Percentiles rank a stretch among this genome's conserved stretches.
These are phyloP conservation scores for Colletotrichum sublineola DNA, from an alignment of 2,329 filamentous ascomycete species.

Conservation along the genomic window DNA sequence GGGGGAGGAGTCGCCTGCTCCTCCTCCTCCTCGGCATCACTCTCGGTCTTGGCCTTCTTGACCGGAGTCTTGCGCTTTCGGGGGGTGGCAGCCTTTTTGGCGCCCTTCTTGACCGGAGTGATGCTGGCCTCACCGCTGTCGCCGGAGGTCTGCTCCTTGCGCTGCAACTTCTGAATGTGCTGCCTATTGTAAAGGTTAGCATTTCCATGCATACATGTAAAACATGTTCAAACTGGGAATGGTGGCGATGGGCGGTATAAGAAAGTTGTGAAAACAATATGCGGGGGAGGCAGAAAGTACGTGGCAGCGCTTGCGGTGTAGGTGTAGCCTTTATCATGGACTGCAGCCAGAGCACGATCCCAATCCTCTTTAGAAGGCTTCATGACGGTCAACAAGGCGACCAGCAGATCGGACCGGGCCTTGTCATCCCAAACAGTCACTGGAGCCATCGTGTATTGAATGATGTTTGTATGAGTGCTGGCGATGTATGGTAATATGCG, in stretches of 20 bases:
- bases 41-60: constrained; percentile 45
- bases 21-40: constrained; percentile 46
- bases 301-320: constrained; percentile 57
- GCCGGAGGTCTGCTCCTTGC: constrained; percentile 48
- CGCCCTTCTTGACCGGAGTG: constrained; percentile 38
- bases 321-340: constrained; percentile 53
- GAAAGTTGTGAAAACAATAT: constrained; percentile 10
- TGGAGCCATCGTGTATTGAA: constrained; percentile 24
- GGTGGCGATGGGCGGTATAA: not conserved
- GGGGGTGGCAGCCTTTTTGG: constrained; percentile 43
- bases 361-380: constrained; percentile 53
- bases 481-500: not conserved
- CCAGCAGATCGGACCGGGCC: constrained; percentile 56
- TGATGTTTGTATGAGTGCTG: constrained; percentile 37
- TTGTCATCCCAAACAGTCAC: constrained; percentile 50
- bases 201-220: not conserved
- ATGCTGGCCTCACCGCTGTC: constrained; percentile 30
- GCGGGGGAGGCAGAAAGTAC: constrained; percentile 48
- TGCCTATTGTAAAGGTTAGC: constrained; percentile 52
- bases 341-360: constrained; percentile 49
- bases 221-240: not conserved
- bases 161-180: constrained; percentile 61
- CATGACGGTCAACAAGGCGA: constrained; percentile 52
- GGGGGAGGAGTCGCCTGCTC: constrained; percentile 43
- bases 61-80: constrained; percentile 49